Percentiles rank a stretch among this genome's conserved stretches.
Evolutionary conservation across 1,284 basidiomycete genomes (phyloP).

Genomic region (Vanrija pseudolonga): DNA sequence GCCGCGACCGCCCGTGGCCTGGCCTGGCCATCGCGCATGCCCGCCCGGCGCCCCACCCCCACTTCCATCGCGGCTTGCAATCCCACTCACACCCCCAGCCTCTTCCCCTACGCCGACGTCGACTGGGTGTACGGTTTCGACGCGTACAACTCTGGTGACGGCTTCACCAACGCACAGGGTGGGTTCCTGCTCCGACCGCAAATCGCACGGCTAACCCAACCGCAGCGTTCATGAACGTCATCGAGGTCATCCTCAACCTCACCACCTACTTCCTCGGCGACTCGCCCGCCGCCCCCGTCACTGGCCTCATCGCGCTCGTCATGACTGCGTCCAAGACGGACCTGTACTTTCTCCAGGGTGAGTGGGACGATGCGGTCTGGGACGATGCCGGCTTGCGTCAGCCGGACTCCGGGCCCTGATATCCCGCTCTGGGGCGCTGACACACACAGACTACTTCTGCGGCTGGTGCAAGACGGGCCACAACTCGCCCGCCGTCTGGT

Average conservation of each 20-base stretch:
- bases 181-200: constrained; percentile 29
- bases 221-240: constrained; percentile 70
- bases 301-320: constrained; percentile 67
- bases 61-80: not conserved
- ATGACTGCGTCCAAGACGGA: constrained; percentile 82
- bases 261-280: constrained; percentile 66
- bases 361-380: not conserved
- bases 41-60: not conserved
- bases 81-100: too few relatives aligned
- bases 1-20: constrained; percentile 6
- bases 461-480: constrained; percentile 67
- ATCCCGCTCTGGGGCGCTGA: not conserved
- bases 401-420: constrained; percentile 26
- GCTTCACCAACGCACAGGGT: constrained; percentile 87
- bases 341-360: constrained; percentile 73
- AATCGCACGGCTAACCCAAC: not conserved
- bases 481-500: constrained; percentile 58
- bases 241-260: constrained; percentile 73
- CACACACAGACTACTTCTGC: constrained; percentile 44
- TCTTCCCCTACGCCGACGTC: constrained; percentile 52
- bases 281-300: constrained; percentile 55
- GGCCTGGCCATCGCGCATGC: too few relatives aligned
- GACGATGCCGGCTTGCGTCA: not conserved
- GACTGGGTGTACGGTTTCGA: constrained; percentile 69
- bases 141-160: constrained; percentile 61